Evolutionary conservation across 1,139 yeast genomes (phyloP).

Genomic region (Hansenula sp.): DNA sequence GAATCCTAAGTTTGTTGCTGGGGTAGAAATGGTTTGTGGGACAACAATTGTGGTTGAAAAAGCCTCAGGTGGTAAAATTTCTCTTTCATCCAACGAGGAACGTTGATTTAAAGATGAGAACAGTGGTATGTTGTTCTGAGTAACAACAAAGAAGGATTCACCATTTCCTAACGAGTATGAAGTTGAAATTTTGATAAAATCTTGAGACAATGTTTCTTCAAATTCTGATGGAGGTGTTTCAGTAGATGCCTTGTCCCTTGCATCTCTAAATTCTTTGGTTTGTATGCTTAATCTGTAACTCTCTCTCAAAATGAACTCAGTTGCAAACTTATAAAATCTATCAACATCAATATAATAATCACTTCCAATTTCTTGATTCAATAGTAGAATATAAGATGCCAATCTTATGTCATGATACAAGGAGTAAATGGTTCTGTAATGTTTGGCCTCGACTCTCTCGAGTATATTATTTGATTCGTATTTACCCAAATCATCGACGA

Average conservation of each 20-base stretch:
- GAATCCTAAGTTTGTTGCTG: conserved; percentile 42
- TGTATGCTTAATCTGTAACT: conserved; percentile 45
- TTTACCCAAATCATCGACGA: conserved; percentile 5
- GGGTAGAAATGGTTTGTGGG: conserved; percentile 39
- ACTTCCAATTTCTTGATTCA: conserved; percentile 51
- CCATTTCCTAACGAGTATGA: conserved; percentile 57
- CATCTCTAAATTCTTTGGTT: conserved; percentile 18
- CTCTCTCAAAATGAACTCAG: conserved; percentile 73
- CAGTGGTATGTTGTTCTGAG: conserved; percentile 51
- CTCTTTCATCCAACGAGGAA: conserved; percentile 66
- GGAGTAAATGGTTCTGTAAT: conserved; percentile 45
- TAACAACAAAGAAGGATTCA: conserved; percentile 52
- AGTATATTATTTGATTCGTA: conserved; percentile 28
- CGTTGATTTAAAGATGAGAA: conserved; percentile 64
- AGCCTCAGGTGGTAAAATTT: conserved; percentile 55
- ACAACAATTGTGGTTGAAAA: conserved; percentile 55
- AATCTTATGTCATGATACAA: conserved; percentile 74
- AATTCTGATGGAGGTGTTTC: conserved; percentile 17
- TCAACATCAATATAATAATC: conserved; percentile 55
- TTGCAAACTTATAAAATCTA: conserved; percentile 63
- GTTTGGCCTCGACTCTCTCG: conserved; percentile 27
- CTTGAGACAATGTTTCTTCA: conserved; percentile 38
- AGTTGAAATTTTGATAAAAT: conserved; percentile 64
- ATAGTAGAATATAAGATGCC: conserved; percentile 50
- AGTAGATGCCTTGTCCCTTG: conserved; percentile 12